A percentile compares a stretch with the other conserved stretches of the same genome.
phyloP scores from a whole-genome alignment of 768 basidiomycete species.

The Naematelia encephala region DNA sequence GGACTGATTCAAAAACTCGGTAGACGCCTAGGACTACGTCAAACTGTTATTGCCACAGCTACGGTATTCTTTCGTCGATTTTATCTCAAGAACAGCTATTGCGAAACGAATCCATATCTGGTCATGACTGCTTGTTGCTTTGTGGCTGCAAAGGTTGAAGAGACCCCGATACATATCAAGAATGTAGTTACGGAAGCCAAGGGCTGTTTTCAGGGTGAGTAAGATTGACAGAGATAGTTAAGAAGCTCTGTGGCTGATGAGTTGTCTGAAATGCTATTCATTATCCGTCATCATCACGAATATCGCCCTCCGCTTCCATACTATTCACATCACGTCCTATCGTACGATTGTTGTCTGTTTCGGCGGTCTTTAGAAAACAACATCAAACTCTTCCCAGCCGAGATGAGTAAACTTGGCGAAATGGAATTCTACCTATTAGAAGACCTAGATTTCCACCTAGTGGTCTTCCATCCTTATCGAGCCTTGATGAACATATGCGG shows the following conservation, averaged over 20 bases:
- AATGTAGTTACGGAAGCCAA: conserved; percentile 80
- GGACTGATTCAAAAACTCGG: conserved; percentile 79
- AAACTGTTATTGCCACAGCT: conserved; percentile 88
- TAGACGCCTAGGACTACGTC: conserved; percentile 74
- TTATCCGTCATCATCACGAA: too few relatives aligned
- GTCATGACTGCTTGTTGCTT: conserved; percentile 92
- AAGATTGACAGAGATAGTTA: too few relatives aligned
- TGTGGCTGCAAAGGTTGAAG: conserved; percentile 95
- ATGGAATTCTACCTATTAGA: conserved; percentile 99
- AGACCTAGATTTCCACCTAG: conserved; percentile 90
- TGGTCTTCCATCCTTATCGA: conserved; percentile 92
- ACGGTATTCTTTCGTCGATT: conserved; percentile 94
- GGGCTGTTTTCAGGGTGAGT: conserved; percentile 58
- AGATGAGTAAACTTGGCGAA: conserved; percentile 88
- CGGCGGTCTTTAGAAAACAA: conserved; percentile 64
- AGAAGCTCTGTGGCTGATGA: too few relatives aligned
- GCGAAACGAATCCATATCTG: conserved; percentile 91
- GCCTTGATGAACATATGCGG: conserved; percentile 75
- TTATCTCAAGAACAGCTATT: conserved; percentile 91
- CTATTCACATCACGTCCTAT: not conserved
- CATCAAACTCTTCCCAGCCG: conserved; percentile 75
- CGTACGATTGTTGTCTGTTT: not conserved
- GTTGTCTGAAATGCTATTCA: too few relatives aligned
- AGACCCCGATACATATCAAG: conserved; percentile 92
- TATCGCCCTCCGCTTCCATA: too few relatives aligned